Evolutionary conservation across 2,329 filamentous ascomycete genomes (phyloP).

Genomic region (Penicillium sp.): DNA sequence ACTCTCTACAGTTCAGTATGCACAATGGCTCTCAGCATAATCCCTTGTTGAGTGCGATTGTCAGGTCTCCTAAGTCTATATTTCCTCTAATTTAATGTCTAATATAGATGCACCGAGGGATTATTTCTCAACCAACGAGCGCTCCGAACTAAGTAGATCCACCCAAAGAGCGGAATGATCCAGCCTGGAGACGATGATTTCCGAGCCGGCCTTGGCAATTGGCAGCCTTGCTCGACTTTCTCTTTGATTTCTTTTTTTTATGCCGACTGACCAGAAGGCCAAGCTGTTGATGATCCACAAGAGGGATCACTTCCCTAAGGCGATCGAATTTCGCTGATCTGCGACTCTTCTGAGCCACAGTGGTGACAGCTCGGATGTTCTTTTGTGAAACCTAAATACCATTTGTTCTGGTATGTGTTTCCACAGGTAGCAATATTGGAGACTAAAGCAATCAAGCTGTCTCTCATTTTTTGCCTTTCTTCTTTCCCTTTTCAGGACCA

Average conservation of each 20-base stretch:
- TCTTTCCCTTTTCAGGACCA: slow-evolving; percentile 55
- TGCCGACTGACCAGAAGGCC: not conserved
- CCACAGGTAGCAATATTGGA: not conserved
- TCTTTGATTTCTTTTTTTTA: not conserved
- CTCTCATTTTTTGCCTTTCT: slow-evolving; percentile 50
- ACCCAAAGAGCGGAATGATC: not conserved
- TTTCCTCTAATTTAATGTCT: not conserved
- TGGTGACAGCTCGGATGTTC: not conserved
- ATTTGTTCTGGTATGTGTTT: not conserved
- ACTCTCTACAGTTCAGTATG: too few species aligned
- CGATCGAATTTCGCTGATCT: not conserved
- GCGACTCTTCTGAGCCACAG: not conserved
- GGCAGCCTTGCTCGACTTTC: not conserved
- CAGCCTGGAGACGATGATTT: not conserved
- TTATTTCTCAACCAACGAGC: not conserved
- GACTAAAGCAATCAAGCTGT: not conserved
- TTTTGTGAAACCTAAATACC: not conserved
- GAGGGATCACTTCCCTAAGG: not conserved
- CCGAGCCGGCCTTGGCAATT: too few species aligned
- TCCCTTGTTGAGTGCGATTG: not conserved
- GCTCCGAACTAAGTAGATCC: not conserved
- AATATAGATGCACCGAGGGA: not conserved
- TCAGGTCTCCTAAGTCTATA: not conserved
- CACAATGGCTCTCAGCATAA: not conserved
- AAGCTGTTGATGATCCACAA: not conserved